Percentiles rank a stretch among this genome's conserved stretches.
These are phyloP conservation scores for Discostella pseudostelligera DNA, from an alignment of 108 stramenopile genomes.

Conservation along the genomic window DNA sequence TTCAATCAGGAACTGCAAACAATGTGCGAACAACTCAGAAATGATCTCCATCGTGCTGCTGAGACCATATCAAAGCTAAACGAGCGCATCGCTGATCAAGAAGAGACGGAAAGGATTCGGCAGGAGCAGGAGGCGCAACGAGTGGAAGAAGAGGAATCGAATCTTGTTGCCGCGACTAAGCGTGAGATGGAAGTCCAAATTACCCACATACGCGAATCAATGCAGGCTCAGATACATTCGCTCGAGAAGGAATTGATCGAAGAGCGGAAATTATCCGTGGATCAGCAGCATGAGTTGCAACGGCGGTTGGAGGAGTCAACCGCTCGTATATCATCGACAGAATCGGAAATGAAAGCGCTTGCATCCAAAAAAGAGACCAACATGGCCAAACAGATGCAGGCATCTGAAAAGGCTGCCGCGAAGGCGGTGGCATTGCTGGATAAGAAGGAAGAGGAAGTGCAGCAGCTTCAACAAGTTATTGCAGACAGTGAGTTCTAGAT, in stretches of 20 bases:
- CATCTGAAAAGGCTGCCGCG: constrained; percentile 45
- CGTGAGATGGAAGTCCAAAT: constrained; percentile 42
- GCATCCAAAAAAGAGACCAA: constrained; percentile 43
- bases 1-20: constrained; percentile 31
- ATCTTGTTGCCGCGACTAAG: constrained; percentile 29
- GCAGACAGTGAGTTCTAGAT: constrained; percentile 20
- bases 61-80: constrained; percentile 39
- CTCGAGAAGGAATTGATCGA: constrained; percentile 45
- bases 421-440: constrained; percentile 44
- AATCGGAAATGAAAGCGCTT: constrained; percentile 39
- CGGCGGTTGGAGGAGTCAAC: constrained; percentile 41
- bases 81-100: constrained; percentile 30
- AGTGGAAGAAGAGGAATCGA: constrained; percentile 38
- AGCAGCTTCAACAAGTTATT: constrained; percentile 44
- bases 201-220: constrained; percentile 30
- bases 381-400: constrained; percentile 32
- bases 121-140: constrained; percentile 29
- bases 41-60: constrained; percentile 45
- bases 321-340: constrained; percentile 22
- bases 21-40: constrained; percentile 28
- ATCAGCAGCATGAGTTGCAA: constrained; percentile 43
- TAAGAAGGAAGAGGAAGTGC: constrained; percentile 44
- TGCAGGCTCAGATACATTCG: constrained; percentile 33
- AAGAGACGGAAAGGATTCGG: constrained; percentile 31
- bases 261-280: constrained; percentile 32